Base-by-base conservation (phyloP, 805 yeast genomes). In the Saccharomycopsis schoenii region DNA sequence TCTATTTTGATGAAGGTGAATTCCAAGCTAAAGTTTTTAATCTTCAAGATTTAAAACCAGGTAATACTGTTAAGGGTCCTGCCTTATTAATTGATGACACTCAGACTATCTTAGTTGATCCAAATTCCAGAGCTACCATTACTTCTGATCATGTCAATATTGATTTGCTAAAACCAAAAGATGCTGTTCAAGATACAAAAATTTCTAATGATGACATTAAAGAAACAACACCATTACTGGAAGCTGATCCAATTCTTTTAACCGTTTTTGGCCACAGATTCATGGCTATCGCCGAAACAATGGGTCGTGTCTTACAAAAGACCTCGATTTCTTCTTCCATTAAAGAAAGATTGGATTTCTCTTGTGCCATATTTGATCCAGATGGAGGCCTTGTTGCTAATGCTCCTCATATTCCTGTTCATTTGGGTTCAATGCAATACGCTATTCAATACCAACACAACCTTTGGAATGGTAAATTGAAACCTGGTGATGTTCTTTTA, bases 201-300 rank as follows among this genome's bases (percentile, higher is more conserved):
- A 81, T 24, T 67, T 77, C 47, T 76, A 66, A 74, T 79, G 47
- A 56, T 42, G 24, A 14, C 14, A 42, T 42, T 29, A 54, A 36
- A 4, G 41, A 14, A 6, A 21, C 8, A 8, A 54, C 56, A 2
- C 56, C 56, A n/a, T 36, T 41, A 56, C 19, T 17, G n/a, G 39
- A 6, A 76, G 75, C 76, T 61, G 81, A 77, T 65, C 80, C 81
- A 1, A 72, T 77, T 55, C 79, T 73, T 62, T 63, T 77, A 47
- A 74, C 81, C 2, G 72, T 78, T 19, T 78, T 78, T 64, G 73
- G 77, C 15, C 75, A 77, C 66, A 72, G 82, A 67, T 78, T 78
- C 69, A 77, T 77, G 80, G 72, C 79, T 10, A 78, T 80, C 70
- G 83, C 83, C 19, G 81, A 78, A 59, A 75, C 74, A 59, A 78